Evolutionary conservation across 2,329 filamentous ascomycete genomes (phyloP), one percentile per base, ranked within the genome.

Genomic region (Talaromyces sp.): DNA sequence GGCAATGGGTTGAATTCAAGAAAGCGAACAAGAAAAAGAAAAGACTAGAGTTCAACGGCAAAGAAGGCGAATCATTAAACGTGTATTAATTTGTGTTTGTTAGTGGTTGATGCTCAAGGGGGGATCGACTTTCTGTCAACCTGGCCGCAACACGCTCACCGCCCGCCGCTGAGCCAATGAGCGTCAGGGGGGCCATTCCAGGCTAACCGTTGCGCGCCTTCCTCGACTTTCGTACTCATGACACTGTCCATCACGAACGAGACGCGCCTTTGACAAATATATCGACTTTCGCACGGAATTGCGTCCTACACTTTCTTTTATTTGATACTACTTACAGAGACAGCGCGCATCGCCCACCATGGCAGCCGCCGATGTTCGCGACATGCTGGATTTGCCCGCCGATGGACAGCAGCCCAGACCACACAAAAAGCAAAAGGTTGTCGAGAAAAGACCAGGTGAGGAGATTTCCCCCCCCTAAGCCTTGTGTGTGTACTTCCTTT

Each of bases 331-430:
- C 18, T 7, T 8, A 12, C 6, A 3, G 7, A 23, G 33, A 42
- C 52, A 47, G 40, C 54, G 58, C 59, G 66, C 63, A 62, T 67
- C 61, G 66, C 66, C 50, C 70, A 81, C 70, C 66, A 91, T 91
- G 88, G 83, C 88, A 64, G 89, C 89, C 65, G 85, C 87, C 75
- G 92, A 96, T 82, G 86, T 96, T 68, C 91, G 90, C 79, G 92
- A 96, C 75, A 91, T 96, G 73, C 87, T 96, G 72, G 91, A 93
- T 75, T 82, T 96, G 73, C 88, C 89, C 67, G 79, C 79, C 56
- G 80, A 87, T 68, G 88, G 87, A 67, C 75, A 79, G 63, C 78
- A 79, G 63, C 78, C 79, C 63, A 75, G 88, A 65, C 86, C 87
- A 47, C 78, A 85, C 51, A 96, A 95, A 79, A 93, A 94, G 73